These are phyloP conservation scores for Lactarius indigo DNA, from an alignment of 768 basidiomycete genomes.

Conservation along the genomic window DNA sequence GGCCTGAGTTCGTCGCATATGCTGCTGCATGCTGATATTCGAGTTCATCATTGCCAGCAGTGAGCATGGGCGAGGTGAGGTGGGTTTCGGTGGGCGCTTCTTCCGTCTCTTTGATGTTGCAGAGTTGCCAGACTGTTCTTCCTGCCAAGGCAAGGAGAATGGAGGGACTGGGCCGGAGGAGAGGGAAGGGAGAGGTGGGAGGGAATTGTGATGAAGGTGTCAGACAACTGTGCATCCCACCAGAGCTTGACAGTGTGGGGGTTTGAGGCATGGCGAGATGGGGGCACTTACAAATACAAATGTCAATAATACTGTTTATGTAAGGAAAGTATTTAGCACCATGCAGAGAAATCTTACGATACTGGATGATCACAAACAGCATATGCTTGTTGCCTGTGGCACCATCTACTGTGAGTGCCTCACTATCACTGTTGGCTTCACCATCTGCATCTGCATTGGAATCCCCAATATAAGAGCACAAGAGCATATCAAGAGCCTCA, in stretches of 20 bases:
- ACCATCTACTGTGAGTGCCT: slow-evolving; percentile 31
- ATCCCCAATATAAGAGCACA: slow-evolving; percentile 24
- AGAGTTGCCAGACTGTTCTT: slow-evolving; percentile 19
- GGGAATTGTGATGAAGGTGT: slow-evolving; percentile 23
- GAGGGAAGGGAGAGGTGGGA: slow-evolving; percentile 26
- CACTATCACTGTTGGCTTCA: slow-evolving; percentile 32
- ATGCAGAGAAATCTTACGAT: not conserved
- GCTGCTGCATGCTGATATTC: slow-evolving; percentile 72
- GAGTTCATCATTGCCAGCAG: slow-evolving; percentile 69
- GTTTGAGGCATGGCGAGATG: slow-evolving; percentile 39
- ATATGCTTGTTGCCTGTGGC: slow-evolving; percentile 61
- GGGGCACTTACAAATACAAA: slow-evolving; percentile 60
- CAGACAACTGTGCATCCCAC: slow-evolving; percentile 26
- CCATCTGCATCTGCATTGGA: slow-evolving; percentile 27
- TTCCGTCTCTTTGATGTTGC: slow-evolving; percentile 30
- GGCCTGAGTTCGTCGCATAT: slow-evolving; percentile 67
- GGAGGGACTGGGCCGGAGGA: slow-evolving; percentile 26
- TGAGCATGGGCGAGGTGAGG: slow-evolving; percentile 32
- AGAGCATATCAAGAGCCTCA: slow-evolving; percentile 3
- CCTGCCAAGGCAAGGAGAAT: slow-evolving; percentile 24
- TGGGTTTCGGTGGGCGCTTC: slow-evolving; percentile 36
- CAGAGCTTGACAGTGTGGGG: slow-evolving; percentile 24
- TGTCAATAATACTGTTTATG: slow-evolving; percentile 34
- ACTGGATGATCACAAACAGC: slow-evolving; percentile 34
- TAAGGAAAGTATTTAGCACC: not conserved